Base-by-base conservation (phyloP, 495 filamentous ascomycete species). In the Talaromyces ruber region DNA sequence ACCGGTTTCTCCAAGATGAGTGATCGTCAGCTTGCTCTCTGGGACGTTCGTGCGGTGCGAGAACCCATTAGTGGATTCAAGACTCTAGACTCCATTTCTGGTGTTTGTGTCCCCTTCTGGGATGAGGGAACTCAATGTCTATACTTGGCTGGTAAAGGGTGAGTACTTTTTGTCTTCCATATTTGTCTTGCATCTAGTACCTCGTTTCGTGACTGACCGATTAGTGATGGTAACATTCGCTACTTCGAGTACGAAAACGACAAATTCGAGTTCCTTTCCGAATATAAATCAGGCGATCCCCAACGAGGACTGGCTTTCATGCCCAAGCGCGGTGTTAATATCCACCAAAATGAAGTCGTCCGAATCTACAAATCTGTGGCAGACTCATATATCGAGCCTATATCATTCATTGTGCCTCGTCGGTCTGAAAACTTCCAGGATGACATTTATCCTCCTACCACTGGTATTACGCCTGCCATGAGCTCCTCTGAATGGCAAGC, bases 81-180 rank as follows among this genome's bases (percentile, higher is more conserved):
- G 68, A 87, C 85, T 52, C 79, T 98, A 53, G 95, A 98, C 72
- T 91, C 91, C 26, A 96, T 96, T 64, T 97, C 93, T 18, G 95
- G 95, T 67, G 92, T 98, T 52, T 96, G 91, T 80, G 98, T 98
- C 91, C 94, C 94, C 6, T 98, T 98, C 84, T 98, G 94, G 94
- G 94, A 98, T 72, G 95, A 98, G 57, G 89, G 91, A 37, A 96
- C 90, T 7, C 90, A 91, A 72, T 93, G 90, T 64, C 77, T 98
- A 67, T 98, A 97, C 73, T 79, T 98, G 63, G 94, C 95, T 60
- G 94, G 94, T 64, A 96, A 96, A 79, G 94, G 93, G 91, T 96
- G 75, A 78, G 89, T 80, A 16, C 54, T 47, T 22, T 61, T 0
- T 14, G 50, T 6, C 0, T 37, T 26, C 6, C 18, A 45, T 54